Conservation (phyloP, 2,329 filamentous ascomycete species). For the Dryadomyces quercivorus region DNA sequence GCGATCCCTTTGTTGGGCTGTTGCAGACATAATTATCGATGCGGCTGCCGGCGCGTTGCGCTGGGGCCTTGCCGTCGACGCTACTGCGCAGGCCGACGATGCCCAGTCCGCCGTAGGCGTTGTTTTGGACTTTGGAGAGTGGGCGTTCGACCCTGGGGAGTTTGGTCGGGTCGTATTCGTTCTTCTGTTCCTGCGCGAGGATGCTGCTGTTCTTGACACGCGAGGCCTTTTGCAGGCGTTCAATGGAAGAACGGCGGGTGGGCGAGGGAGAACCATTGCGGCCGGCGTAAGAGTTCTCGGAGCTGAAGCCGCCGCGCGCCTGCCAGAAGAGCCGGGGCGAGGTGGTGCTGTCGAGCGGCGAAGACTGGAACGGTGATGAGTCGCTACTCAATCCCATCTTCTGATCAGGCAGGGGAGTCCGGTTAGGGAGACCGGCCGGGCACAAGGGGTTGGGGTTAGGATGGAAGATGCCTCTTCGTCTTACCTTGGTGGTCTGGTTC, state of each 20-base stretch:
- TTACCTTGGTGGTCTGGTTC: constrained; percentile 64
- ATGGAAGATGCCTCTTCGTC: constrained; percentile 5
- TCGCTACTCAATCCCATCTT: constrained; percentile 60
- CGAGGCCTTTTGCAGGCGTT: constrained; percentile 87
- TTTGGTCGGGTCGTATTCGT: constrained; percentile 78
- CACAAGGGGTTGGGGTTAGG: no score
- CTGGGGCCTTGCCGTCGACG: constrained; percentile 26
- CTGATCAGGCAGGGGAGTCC: constrained; percentile 23
- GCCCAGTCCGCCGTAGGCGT: constrained; percentile 50
- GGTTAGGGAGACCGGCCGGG: neutral
- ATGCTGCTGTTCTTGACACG: constrained; percentile 98
- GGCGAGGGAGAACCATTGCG: constrained; percentile 54
- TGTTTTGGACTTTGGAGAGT: constrained; percentile 63
- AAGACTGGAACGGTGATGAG: constrained; percentile 76
- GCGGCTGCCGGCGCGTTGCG: constrained; percentile 45
- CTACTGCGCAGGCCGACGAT: constrained; percentile 40
- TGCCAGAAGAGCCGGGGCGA: constrained; percentile 92
- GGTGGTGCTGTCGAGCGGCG: constrained; percentile 53
- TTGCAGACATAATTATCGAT: constrained; percentile 41
- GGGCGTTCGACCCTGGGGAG: constrained; percentile 72
- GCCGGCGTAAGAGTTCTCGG: constrained; percentile 59
- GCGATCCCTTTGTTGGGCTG: constrained; percentile 34
- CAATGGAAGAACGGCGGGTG: constrained; percentile 77
- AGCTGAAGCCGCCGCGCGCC: constrained; percentile 50
- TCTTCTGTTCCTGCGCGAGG: constrained; percentile 82